Conservation (phyloP, 768 basidiomycete species). For the Suillus tomentosus region DNA sequence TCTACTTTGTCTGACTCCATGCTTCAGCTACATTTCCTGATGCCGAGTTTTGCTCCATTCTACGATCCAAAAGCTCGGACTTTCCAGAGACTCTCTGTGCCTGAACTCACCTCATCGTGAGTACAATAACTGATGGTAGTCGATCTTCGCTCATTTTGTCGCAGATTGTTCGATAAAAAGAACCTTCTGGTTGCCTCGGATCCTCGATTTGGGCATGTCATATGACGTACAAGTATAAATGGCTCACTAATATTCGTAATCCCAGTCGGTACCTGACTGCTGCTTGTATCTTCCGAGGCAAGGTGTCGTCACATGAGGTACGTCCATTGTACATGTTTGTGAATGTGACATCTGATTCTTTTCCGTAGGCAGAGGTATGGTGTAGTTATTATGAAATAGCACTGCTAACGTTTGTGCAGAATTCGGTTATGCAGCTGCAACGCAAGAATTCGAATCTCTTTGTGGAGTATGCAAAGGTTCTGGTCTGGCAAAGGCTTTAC, state of each 20-base stretch:
- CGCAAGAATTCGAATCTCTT: conserved; percentile 72
- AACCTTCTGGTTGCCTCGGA: conserved; percentile 85
- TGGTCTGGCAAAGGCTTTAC: conserved; percentile 11
- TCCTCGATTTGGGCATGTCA: conserved; percentile 66
- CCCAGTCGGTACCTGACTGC: conserved; percentile 82
- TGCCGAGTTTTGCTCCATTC: conserved; percentile 93
- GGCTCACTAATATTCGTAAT: not conserved
- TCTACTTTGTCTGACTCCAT: conserved; percentile 4
- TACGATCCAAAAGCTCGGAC: conserved; percentile 62
- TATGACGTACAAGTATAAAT: not conserved
- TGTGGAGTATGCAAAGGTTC: conserved; percentile 61
- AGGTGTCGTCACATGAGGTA: conserved; percentile 80
- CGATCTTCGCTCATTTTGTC: conserved; percentile 9
- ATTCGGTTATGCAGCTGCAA: conserved; percentile 74
- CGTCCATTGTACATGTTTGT: conserved; percentile 26
- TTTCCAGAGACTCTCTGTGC: conserved; percentile 60
- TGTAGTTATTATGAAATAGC: conserved; percentile 8
- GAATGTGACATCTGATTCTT: conserved; percentile 3
- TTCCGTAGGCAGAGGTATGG: conserved; percentile 54
- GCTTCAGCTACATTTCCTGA: conserved; percentile 89
- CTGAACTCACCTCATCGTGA: conserved; percentile 76
- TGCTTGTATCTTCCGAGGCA: conserved; percentile 85
- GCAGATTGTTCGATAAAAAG: conserved; percentile 75
- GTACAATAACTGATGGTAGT: conserved; percentile 23
- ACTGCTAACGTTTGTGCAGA: conserved; percentile 40